phyloP scores from a whole-genome alignment of 2,329 filamentous ascomycete genomes.

The Diaporthe citriasiana region DNA sequence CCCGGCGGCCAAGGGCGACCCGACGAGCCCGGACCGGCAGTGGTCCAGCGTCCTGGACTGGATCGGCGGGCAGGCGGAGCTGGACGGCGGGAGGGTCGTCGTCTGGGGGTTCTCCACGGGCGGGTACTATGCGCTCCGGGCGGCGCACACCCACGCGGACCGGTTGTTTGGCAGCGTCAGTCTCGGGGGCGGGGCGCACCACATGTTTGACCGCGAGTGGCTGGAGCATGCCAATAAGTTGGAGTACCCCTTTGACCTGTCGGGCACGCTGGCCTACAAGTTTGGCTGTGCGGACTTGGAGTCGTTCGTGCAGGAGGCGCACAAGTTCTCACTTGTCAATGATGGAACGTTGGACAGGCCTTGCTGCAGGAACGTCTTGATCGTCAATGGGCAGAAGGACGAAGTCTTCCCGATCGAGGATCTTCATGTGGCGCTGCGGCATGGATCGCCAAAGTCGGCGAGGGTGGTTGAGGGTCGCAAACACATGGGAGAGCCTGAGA shows the following conservation, averaged over 20 bases:
- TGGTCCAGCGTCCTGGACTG: conserved; percentile 74
- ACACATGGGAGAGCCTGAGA: conserved; percentile 55
- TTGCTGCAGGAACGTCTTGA: conserved; percentile 69
- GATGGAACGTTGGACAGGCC: conserved; percentile 69
- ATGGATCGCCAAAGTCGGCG: conserved; percentile 67
- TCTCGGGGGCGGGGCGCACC: conserved; percentile 74
- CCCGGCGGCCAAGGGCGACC: conserved; percentile 73
- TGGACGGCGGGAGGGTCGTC: conserved; percentile 61
- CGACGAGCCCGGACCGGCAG: conserved; percentile 70
- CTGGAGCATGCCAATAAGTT: conserved; percentile 73
- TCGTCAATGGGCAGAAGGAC: conserved; percentile 71
- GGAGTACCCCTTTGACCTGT: conserved; percentile 73
- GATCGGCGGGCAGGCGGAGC: conserved; percentile 43
- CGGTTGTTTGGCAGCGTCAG: conserved; percentile 69
- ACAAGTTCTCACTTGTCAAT: conserved; percentile 74
- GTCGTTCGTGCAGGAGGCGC: conserved; percentile 67
- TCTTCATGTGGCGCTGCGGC: conserved; percentile 66
- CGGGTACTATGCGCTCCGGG: conserved; percentile 77
- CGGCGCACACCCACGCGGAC: conserved; percentile 75
- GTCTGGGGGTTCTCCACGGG: conserved; percentile 77
- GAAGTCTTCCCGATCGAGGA: conserved; percentile 75
- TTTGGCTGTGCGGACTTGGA: conserved; percentile 71
- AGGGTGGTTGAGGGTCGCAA: conserved; percentile 51
- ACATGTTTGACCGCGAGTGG: conserved; percentile 73
- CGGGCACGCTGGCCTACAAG: conserved; percentile 71